A percentile compares a stretch with the other conserved stretches of the same genome.
phyloP scores from a whole-genome alignment of 345 rosid species.

The Mallotus nudiflorus region DNA sequence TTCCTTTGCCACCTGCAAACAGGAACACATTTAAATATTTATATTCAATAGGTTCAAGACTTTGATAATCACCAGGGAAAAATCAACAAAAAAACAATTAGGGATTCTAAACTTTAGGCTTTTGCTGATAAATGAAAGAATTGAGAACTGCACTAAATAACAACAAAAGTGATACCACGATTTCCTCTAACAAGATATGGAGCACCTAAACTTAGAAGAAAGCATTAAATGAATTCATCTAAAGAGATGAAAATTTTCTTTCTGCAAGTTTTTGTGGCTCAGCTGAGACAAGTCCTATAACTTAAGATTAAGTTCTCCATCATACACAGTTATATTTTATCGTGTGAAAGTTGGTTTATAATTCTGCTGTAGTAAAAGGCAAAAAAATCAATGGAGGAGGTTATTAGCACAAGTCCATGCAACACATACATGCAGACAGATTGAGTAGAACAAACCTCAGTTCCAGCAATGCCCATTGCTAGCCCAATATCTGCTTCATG shows the following conservation, averaged over 20 bases:
- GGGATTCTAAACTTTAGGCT: too few species aligned
- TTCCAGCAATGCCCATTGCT: conserved; percentile 77
- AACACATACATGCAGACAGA: not conserved
- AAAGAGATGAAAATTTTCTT: not conserved
- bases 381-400: not conserved
- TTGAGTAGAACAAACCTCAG: conserved; percentile 43
- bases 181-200: not conserved
- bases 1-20: conserved; percentile 34
- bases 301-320: not conserved
- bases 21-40: not conserved
- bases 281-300: not conserved
- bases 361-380: not conserved
- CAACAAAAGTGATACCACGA: too few species aligned
- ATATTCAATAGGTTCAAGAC: not conserved
- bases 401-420: not conserved
- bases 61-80: not conserved
- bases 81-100: not conserved
- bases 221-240: not conserved
- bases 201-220: not conserved
- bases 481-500: conserved; percentile 63
- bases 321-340: not conserved
- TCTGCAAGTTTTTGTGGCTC: not conserved
- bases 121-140: too few species aligned
- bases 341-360: not conserved
- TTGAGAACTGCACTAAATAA: not conserved